Evolutionary conservation across 1,139 yeast species (phyloP).

Genomic region (Candida sojae): DNA sequence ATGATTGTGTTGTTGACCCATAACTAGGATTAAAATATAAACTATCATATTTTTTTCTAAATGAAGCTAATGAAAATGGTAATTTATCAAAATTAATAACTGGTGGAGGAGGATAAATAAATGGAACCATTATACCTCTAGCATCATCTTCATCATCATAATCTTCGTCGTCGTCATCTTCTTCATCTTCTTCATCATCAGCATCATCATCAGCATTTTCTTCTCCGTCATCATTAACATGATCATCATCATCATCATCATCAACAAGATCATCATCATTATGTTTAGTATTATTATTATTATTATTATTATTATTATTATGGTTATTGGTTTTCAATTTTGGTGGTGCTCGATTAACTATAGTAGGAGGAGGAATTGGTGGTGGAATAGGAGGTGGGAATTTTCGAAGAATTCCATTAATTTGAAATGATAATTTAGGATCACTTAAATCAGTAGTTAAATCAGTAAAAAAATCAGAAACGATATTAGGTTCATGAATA

Average conservation of each 20-base stretch:
- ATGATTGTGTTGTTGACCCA: too few relatives aligned
- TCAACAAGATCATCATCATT: too few relatives aligned
- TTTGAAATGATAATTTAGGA: constrained; percentile 22
- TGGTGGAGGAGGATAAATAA: constrained; percentile 49
- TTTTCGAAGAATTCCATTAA: constrained; percentile 25
- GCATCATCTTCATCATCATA: constrained; percentile 11
- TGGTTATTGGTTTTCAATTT: neutral
- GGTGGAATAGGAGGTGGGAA: constrained; percentile 50
- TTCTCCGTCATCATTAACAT: neutral
- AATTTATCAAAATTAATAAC: constrained; percentile 25
- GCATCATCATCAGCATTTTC: neutral
- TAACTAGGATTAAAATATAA: neutral
- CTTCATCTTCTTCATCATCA: neutral
- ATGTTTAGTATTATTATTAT: neutral
- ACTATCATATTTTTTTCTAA: constrained; percentile 8
- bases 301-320: neutral
- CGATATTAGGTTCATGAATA: constrained; percentile 30
- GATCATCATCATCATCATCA: neutral
- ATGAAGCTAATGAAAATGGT: constrained; percentile 23
- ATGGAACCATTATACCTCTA: constrained; percentile 46
- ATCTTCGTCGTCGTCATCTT: constrained; percentile 9
- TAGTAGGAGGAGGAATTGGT: constrained; percentile 17
- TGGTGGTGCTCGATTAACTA: neutral
- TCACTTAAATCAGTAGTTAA: constrained; percentile 22
- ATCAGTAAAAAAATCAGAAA: constrained; percentile 40